Evolutionary conservation across 257 asterid species (phyloP).

Genomic region (Ilex aquifolium): DNA sequence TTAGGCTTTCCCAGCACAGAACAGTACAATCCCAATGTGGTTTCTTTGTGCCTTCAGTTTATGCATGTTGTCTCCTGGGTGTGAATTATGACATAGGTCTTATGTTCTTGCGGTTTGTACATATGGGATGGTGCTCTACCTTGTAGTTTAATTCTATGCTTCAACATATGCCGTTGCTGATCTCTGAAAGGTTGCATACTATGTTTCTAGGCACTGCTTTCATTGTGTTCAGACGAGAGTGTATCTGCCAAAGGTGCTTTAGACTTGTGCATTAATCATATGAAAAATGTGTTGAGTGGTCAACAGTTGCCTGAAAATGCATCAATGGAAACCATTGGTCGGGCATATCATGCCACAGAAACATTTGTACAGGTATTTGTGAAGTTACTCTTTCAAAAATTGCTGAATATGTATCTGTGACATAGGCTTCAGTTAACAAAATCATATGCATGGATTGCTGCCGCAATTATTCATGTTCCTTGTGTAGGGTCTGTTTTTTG

Average conservation of each 20-base stretch:
- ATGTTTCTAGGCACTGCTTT: constrained; percentile 68
- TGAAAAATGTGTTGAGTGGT: constrained; percentile 77
- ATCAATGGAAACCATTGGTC: constrained; percentile 88
- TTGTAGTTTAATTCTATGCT: not conserved
- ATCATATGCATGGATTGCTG: constrained; percentile 4
- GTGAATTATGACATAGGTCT: too few species aligned
- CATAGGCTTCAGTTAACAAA: constrained; percentile 7
- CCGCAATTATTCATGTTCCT: constrained; percentile 18
- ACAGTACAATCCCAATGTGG: too few species aligned
- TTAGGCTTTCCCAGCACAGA: too few species aligned
- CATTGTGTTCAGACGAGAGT: constrained; percentile 78
- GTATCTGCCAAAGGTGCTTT: constrained; percentile 85
- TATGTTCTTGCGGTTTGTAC: not conserved
- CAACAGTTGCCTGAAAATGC: constrained; percentile 75
- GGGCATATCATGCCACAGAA: constrained; percentile 97
- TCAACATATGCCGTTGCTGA: not conserved
- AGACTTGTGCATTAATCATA: constrained; percentile 82
- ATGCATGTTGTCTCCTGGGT: not conserved
- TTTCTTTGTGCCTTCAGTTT: not conserved
- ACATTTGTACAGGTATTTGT: constrained; percentile 79
- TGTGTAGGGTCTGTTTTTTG: constrained; percentile 71
- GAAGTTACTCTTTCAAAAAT: constrained; percentile 12
- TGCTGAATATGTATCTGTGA: not conserved
- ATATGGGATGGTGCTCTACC: not conserved
- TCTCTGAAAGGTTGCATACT: constrained; percentile 5